These are phyloP conservation scores for Ceratocystis cacaofunesta DNA, from an alignment of 2,329 filamentous ascomycete species.

Conservation along the genomic window DNA sequence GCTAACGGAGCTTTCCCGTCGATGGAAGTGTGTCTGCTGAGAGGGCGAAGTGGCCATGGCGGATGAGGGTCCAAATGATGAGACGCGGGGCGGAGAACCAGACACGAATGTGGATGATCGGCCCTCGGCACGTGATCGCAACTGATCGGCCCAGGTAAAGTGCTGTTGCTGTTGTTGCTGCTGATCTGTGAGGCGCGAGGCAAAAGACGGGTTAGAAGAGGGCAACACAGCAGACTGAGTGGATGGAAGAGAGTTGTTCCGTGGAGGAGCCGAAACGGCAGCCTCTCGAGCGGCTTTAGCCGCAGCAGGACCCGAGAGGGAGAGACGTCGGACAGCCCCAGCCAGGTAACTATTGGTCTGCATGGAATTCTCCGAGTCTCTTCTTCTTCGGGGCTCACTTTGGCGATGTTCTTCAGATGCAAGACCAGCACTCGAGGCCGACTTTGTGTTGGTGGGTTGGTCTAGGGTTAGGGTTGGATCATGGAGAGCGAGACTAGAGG, in stretches of 20 bases:
- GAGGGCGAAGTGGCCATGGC: not conserved
- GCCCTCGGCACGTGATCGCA: slow-evolving; percentile 63
- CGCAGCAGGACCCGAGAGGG: slow-evolving; percentile 10
- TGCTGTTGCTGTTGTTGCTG: slow-evolving; percentile 56
- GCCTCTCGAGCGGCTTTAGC: slow-evolving; percentile 3
- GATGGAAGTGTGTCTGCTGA: not conserved
- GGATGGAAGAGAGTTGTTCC: slow-evolving; percentile 1
- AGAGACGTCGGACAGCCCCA: slow-evolving; percentile 14
- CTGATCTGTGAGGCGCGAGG: slow-evolving; percentile 17
- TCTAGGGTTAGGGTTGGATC: not conserved
- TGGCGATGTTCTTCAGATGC: not conserved
- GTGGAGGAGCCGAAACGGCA: not conserved
- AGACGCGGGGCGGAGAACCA: slow-evolving; percentile 9
- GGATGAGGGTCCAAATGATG: not conserved
- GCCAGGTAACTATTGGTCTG: slow-evolving; percentile 10
- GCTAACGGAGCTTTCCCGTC: slow-evolving; percentile 48
- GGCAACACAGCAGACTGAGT: not conserved
- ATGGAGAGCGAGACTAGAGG: not conserved
- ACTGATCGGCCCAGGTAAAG: slow-evolving; percentile 94
- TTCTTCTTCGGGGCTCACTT: not conserved
- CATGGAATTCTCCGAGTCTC: not conserved
- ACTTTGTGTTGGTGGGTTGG: slow-evolving; percentile 8
- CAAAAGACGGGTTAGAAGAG: slow-evolving; percentile 10
- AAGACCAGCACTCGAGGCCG: slow-evolving; percentile 8
- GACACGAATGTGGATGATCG: slow-evolving; percentile 13